Evolutionary conservation across 2,329 filamentous ascomycete genomes (phyloP).

Genomic region (Fusarium sp.): DNA sequence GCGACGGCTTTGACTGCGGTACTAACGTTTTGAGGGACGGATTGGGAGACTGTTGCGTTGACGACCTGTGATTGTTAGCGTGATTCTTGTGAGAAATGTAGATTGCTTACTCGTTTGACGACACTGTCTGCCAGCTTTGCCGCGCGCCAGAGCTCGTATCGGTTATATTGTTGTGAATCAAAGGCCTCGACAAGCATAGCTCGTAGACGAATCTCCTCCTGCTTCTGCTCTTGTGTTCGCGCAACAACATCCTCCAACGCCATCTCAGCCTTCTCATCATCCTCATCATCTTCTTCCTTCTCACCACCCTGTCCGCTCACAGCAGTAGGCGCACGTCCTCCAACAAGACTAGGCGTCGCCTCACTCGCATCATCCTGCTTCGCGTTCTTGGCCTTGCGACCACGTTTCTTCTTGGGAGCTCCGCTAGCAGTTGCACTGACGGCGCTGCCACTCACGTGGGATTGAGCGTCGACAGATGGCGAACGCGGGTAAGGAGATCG

Average conservation of each 20-base stretch:
- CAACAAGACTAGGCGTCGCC: constrained; percentile 57
- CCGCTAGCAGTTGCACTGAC: constrained; percentile 58
- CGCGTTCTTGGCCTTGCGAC: constrained; percentile 69
- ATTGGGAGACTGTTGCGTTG: constrained; percentile 84
- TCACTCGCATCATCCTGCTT: constrained; percentile 57
- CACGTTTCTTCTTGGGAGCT: constrained; percentile 68
- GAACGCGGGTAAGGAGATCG: constrained; percentile 69
- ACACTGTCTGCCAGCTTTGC: constrained; percentile 75
- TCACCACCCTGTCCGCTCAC: constrained; percentile 60
- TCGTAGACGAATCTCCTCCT: constrained; percentile 67
- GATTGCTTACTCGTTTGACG: constrained; percentile 69
- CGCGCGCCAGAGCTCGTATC: constrained; percentile 77
- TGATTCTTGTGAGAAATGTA: not conserved
- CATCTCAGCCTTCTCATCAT: constrained; percentile 67
- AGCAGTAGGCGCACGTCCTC: constrained; percentile 55
- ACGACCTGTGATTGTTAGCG: constrained; percentile 64
- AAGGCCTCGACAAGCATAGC: constrained; percentile 73
- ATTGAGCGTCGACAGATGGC: constrained; percentile 71
- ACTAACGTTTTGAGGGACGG: constrained; percentile 77
- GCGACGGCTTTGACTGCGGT: constrained; percentile 80
- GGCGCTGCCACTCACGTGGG: constrained; percentile 70
- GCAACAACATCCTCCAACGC: constrained; percentile 68
- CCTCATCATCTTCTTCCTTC: constrained; percentile 65
- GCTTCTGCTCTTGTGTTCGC: constrained; percentile 74
- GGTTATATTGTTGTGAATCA: constrained; percentile 72